Conservation (phyloP, 169 alveolate species). For the Babesia microti region DNA sequence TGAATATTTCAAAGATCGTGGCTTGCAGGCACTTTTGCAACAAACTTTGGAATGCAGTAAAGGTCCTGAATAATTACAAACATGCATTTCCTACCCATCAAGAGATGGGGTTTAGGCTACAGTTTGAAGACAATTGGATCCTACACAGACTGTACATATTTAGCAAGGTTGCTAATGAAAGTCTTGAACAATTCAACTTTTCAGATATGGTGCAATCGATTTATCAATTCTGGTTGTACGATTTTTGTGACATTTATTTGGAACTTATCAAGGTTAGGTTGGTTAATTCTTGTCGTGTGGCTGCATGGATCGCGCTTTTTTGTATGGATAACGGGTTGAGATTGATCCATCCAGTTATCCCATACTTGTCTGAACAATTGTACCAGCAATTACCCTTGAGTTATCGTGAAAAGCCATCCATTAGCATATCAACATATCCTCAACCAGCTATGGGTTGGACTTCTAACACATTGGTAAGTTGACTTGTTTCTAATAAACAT, state of each 20-base stretch:
- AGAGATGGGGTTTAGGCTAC: constrained; percentile 33
- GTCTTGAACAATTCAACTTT: constrained; percentile 80
- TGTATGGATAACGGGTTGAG: constrained; percentile 73
- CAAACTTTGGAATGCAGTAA: constrained; percentile 93
- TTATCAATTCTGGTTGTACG: constrained; percentile 91
- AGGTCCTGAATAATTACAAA: constrained; percentile 69
- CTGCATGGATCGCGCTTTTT: constrained; percentile 53
- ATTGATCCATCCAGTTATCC: constrained; percentile 94
- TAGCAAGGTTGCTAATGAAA: constrained; percentile 57
- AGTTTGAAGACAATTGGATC: constrained; percentile 91
- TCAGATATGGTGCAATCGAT: constrained; percentile 86
- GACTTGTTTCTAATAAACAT: not conserved
- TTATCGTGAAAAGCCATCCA: constrained; percentile 38
- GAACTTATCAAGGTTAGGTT: constrained; percentile 84
- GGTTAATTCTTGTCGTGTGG: constrained; percentile 14
- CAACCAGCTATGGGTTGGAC: constrained; percentile 24
- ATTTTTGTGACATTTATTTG: constrained; percentile 91
- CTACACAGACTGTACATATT: constrained; percentile 73
- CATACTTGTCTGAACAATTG: constrained; percentile 94
- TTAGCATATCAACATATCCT: constrained; percentile 49
- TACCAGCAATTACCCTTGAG: constrained; percentile 81
- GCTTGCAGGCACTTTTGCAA: constrained; percentile 95
- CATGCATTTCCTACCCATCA: constrained; percentile 22
- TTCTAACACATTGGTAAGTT: constrained; percentile 9
- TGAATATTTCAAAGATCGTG: constrained; percentile 91